Evolutionary conservation across 176 grass and related monocot genomes (phyloP).

Genomic region (Hordeum marinum): DNA sequence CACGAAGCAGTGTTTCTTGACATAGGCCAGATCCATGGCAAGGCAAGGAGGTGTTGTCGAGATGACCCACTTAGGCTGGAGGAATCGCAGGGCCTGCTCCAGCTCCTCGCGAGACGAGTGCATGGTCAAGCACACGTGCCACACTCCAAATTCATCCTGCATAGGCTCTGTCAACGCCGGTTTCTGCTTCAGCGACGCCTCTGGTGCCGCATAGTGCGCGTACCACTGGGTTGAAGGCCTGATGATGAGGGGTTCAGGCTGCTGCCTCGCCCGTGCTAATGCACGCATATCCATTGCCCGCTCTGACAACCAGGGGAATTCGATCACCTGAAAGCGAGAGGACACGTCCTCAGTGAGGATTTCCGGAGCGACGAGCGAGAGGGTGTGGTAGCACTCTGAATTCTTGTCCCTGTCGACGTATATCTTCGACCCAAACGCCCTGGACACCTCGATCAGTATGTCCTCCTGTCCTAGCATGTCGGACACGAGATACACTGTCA

Average conservation of each 20-base stretch:
- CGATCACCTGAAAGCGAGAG: conserved; percentile 56
- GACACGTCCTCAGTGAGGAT: conserved; percentile 39
- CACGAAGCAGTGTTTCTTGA: conserved; percentile 64
- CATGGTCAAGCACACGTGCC: conserved; percentile 70
- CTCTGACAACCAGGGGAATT: conserved; percentile 43
- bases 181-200: not conserved
- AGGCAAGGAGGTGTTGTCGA: conserved; percentile 60
- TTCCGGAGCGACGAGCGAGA: conserved; percentile 49
- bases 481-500: conserved; percentile 50
- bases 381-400: conserved; percentile 42
- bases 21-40: conserved; percentile 60
- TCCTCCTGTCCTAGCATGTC: conserved; percentile 84
- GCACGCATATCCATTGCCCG: conserved; percentile 30
- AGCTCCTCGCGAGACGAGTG: conserved; percentile 66
- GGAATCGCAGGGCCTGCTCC: conserved; percentile 43
- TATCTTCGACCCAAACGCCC: conserved; percentile 52
- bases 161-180: conserved; percentile 26
- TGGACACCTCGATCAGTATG: conserved; percentile 56
- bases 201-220: conserved; percentile 2
- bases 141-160: conserved; percentile 55
- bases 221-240: conserved; percentile 64
- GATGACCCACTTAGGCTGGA: conserved; percentile 67
- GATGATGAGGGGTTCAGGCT: conserved; percentile 59
- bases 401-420: conserved; percentile 34
- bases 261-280: conserved; percentile 26